These are phyloP conservation scores for Thielaviopsis musarum DNA, from an alignment of 2,329 filamentous ascomycete genomes.

Conservation along the genomic window DNA sequence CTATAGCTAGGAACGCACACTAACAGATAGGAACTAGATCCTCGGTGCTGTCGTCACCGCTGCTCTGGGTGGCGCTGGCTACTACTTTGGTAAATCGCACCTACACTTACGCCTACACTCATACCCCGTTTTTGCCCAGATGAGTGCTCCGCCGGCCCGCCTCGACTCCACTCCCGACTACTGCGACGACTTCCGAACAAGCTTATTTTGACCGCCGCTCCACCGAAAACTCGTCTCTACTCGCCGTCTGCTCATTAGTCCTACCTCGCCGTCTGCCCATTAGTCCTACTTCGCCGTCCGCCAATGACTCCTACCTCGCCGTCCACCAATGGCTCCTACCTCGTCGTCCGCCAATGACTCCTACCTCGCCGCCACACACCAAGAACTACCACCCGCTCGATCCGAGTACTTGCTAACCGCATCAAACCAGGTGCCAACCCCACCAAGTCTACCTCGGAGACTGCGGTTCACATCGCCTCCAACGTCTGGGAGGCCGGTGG, in stretches of 20 bases:
- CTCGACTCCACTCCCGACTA: too few relatives aligned
- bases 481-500: slow-evolving; percentile 81
- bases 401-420: neutral
- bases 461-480: slow-evolving; percentile 56
- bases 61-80: slow-evolving; percentile 75
- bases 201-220: too few relatives aligned
- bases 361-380: too few relatives aligned
- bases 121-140: neutral
- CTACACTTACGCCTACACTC: neutral
- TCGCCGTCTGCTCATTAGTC: too few relatives aligned
- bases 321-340: too few relatives aligned
- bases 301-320: too few relatives aligned
- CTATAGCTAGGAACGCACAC: neutral
- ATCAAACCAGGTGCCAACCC: slow-evolving; percentile 54
- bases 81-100: slow-evolving; percentile 54
- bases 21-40: slow-evolving; percentile 38
- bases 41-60: slow-evolving; percentile 82
- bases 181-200: too few relatives aligned
- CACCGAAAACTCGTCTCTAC: too few relatives aligned
- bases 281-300: too few relatives aligned
- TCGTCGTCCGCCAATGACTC: too few relatives aligned
- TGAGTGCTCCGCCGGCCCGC: neutral
- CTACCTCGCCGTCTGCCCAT: too few relatives aligned
- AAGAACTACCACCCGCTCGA: too few relatives aligned
- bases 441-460: slow-evolving; percentile 70